Evolutionary conservation across 345 rosid genomes (phyloP), one percentile per base, ranked within the genome.

Genomic region (Heritiera fomes): DNA sequence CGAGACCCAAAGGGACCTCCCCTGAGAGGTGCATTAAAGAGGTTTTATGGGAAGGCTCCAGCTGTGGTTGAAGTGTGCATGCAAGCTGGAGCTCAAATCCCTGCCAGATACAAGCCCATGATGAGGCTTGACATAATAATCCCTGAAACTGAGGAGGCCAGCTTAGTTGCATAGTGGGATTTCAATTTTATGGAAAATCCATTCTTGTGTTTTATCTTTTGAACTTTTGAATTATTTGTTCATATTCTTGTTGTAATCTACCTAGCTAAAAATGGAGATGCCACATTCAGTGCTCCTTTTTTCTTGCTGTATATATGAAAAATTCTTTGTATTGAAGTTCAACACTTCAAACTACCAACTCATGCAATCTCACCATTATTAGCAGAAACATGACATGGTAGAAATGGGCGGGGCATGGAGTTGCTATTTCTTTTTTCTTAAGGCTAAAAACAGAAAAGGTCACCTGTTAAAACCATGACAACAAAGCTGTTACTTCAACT

Each of bases 101-200:
- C 98, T 2, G 81, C 80, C 17, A 82, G 70, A 70, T 93, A 92
- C 81, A 93, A 86, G 79, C 89, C 98, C 1, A 90, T 90, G 99
- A 95, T 95, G 98, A 93, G 99, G 88, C 96, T 93, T 55, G 99
- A 95, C 83, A 88, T 95, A 71, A 85, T 93, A 43, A 82, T 95
- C 58, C 99, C 97, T 3, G 98, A 92, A 61, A 87, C 78, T 40
- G 89, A 88, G 12, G 98, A 95, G 85, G 91, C 85, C 15, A 75
- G 80, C 61, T 80, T 87, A 77, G 98, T 93, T 70, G 96, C 93
- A 8, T 91, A 83, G 77, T 15, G 30, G 41, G 43, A 32, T 63
- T 34, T 62, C 58, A 23, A 8, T 0, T 43, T 45, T 43, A n/a
- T 56, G 18, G 18, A 43, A 17, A 56, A 15, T 38, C 52, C 38